Evolutionary conservation across 1,284 basidiomycete species (phyloP).

Genomic region (Thelephora terrestris): DNA sequence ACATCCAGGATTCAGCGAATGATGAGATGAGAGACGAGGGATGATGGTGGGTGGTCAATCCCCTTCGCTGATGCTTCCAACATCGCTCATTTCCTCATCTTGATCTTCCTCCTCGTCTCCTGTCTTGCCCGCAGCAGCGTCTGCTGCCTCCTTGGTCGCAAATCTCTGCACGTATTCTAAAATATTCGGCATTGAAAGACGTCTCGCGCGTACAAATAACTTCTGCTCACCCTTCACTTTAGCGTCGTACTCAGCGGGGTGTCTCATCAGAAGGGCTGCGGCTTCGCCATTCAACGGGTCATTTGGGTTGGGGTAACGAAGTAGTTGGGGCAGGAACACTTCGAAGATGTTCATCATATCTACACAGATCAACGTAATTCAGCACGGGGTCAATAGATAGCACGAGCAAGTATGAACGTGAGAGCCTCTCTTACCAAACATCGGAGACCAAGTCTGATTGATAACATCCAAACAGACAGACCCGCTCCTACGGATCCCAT

Average conservation of each 20-base stretch:
- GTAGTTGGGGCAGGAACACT: constrained; percentile 91
- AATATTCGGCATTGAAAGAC: background rate
- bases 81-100: constrained; percentile 88
- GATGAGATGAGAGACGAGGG: background rate
- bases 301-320: constrained; percentile 96
- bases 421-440: constrained; percentile 73
- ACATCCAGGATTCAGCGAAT: constrained; percentile 8
- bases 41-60: constrained; percentile 22
- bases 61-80: constrained; percentile 80
- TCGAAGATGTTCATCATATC: constrained; percentile 99
- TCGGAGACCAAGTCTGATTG: constrained; percentile 99
- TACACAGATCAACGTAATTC: constrained; percentile 21
- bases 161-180: constrained; percentile 81
- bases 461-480: constrained; percentile 96
- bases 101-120: constrained; percentile 55
- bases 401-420: constrained; percentile 4
- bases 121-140: constrained; percentile 47
- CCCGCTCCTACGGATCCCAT: constrained; percentile 62
- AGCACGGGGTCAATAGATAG: constrained; percentile 4
- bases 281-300: constrained; percentile 98
- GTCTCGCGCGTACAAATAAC: background rate
- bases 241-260: constrained; percentile 88
- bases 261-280: constrained; percentile 92
- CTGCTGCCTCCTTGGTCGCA: constrained; percentile 73
- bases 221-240: constrained; percentile 74